phyloP scores from a whole-genome alignment of 2,329 filamentous ascomycete species.

The Apiospora koreana region DNA sequence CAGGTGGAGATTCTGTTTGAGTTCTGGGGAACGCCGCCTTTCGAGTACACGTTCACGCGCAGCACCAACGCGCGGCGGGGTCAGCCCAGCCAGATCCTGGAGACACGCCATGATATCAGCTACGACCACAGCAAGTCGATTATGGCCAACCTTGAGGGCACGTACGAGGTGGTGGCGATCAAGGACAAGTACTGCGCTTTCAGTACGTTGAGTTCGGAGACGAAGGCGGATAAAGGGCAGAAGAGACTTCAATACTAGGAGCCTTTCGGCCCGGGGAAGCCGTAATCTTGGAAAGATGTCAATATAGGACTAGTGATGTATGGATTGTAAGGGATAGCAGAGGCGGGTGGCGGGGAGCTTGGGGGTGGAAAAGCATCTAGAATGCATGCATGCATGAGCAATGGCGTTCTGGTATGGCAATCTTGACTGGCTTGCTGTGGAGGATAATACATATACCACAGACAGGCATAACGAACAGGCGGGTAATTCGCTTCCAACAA shows the following conservation, averaged over 20 bases:
- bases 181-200: slow-evolving; percentile 93
- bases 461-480: background rate
- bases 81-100: slow-evolving; percentile 77
- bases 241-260: slow-evolving; percentile 35
- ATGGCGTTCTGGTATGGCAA: slow-evolving; percentile 10
- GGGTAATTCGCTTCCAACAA: slow-evolving; percentile 7
- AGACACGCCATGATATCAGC: slow-evolving; percentile 86
- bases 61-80: slow-evolving; percentile 82
- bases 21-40: slow-evolving; percentile 93
- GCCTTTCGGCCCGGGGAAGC: background rate
- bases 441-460: background rate
- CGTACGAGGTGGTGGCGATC: slow-evolving; percentile 95
- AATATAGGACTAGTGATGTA: background rate
- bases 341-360: background rate
- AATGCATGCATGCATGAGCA: slow-evolving; percentile 10
- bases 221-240: slow-evolving; percentile 46
- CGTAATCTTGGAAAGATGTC: background rate
- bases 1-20: slow-evolving; percentile 92
- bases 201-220: slow-evolving; percentile 65
- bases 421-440: slow-evolving; percentile 8
- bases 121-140: slow-evolving; percentile 81
- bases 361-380: slow-evolving; percentile 9
- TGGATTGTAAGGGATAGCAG: background rate
- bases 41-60: slow-evolving; percentile 96
- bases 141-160: slow-evolving; percentile 88